These are phyloP conservation scores for Xerocomus spinulosus DNA, from an alignment of 768 basidiomycete genomes.

Conservation along the genomic window DNA sequence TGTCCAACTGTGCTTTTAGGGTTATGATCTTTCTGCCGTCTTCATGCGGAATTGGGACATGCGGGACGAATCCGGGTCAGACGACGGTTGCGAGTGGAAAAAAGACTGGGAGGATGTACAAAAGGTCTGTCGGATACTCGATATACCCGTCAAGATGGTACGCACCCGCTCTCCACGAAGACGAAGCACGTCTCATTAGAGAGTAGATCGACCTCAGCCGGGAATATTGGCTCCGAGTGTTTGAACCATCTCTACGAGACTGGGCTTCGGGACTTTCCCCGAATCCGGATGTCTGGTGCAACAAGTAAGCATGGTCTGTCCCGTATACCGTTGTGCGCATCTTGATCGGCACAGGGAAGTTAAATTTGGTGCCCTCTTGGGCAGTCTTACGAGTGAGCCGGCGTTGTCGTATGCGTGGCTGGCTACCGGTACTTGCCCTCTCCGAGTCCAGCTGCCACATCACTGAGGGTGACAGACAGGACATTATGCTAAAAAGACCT, in stretches of 20 bases:
- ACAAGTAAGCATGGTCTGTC: constrained; percentile 46
- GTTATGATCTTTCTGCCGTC: constrained; percentile 78
- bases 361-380: constrained; percentile 83
- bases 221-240: constrained; percentile 90
- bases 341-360: constrained; percentile 55
- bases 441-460: background rate
- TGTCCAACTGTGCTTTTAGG: constrained; percentile 36
- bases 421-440: constrained; percentile 62
- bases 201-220: constrained; percentile 77
- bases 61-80: constrained; percentile 71
- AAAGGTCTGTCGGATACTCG: constrained; percentile 66
- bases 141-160: constrained; percentile 73
- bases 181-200: constrained; percentile 3
- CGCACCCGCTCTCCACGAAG: background rate
- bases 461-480: constrained; percentile 39
- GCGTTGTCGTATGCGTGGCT: constrained; percentile 52
- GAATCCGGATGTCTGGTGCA: constrained; percentile 93
- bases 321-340: background rate
- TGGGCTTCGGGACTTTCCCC: constrained; percentile 84
- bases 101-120: constrained; percentile 92
- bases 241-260: constrained; percentile 72
- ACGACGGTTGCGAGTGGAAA: constrained; percentile 93
- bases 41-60: constrained; percentile 98
- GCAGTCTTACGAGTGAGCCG: constrained; percentile 43
- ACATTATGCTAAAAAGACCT: constrained; percentile 78